Evolutionary conservation across 106 monocot species (phyloP).

Genomic region (Allium sativum): DNA sequence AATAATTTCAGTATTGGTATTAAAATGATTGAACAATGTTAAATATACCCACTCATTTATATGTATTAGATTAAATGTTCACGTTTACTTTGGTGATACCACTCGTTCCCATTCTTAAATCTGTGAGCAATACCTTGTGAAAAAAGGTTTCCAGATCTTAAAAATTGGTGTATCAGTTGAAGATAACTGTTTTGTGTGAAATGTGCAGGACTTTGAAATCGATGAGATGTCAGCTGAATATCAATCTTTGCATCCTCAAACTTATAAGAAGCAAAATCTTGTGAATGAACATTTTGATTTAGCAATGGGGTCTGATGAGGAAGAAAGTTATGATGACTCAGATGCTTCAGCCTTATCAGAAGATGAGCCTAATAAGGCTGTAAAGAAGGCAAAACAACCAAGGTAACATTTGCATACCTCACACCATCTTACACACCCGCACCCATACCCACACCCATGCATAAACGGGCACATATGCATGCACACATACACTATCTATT

Average conservation of each 20-base stretch:
- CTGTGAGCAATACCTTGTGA: too few species aligned
- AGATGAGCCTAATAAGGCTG: conserved; percentile 22
- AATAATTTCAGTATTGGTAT: too few species aligned
- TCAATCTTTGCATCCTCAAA: conserved; percentile 58
- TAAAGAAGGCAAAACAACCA: conserved; percentile 25
- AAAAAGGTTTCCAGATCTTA: neutral
- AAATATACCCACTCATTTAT: too few species aligned
- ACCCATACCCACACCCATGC: too few species aligned
- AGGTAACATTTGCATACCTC: conserved; percentile 28
- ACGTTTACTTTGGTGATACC: too few species aligned
- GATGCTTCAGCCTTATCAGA: conserved; percentile 34
- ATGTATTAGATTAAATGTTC: too few species aligned
- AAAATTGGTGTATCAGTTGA: neutral
- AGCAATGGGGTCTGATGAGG: conserved; percentile 30
- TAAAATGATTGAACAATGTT: too few species aligned
- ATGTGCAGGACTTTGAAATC: conserved; percentile 65
- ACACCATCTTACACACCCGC: neutral
- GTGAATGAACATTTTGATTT: conserved; percentile 77
- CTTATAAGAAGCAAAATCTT: conserved; percentile 32
- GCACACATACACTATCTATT: too few species aligned
- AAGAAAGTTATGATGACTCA: conserved; percentile 11
- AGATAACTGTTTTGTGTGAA: too few species aligned
- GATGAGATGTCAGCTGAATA: conserved; percentile 72
- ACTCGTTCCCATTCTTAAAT: too few species aligned
- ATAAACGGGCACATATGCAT: too few species aligned